phyloP scores from a whole-genome alignment of 805 yeast species.

The Wickerhamomyces chambardii region DNA sequence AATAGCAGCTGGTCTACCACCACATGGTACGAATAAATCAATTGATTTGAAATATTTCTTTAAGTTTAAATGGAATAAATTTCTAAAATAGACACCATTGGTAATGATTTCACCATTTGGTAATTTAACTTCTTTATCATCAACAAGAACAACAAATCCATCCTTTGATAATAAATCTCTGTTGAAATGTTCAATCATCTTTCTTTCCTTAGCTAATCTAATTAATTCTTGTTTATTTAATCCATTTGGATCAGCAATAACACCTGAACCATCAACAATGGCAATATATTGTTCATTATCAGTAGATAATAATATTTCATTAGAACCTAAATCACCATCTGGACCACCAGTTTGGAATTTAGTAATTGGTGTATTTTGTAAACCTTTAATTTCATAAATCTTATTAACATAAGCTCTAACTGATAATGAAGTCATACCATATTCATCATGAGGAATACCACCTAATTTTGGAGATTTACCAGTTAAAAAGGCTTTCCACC shows the following conservation, averaged over 20 bases:
- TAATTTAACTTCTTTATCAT: slow-evolving; percentile 68
- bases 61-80: slow-evolving; percentile 74
- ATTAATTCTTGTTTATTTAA: slow-evolving; percentile 70
- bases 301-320: slow-evolving; percentile 82
- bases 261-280: slow-evolving; percentile 94
- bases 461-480: slow-evolving; percentile 90
- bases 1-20: slow-evolving; percentile 97
- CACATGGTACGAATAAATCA: slow-evolving; percentile 94
- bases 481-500: slow-evolving; percentile 98
- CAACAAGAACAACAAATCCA: slow-evolving; percentile 81
- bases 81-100: slow-evolving; percentile 86
- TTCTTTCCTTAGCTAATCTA: slow-evolving; percentile 70
- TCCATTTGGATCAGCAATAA: slow-evolving; percentile 86
- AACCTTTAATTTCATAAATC: slow-evolving; percentile 68
- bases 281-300: slow-evolving; percentile 75
- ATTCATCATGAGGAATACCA: slow-evolving; percentile 97
- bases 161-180: slow-evolving; percentile 51
- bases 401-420: slow-evolving; percentile 88
- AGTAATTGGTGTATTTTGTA: slow-evolving; percentile 48
- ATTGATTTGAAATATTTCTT: slow-evolving; percentile 55
- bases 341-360: slow-evolving; percentile 99
- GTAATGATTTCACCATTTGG: slow-evolving; percentile 72
- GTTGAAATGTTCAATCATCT: slow-evolving; percentile 67
- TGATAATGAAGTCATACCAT: slow-evolving; percentile 95
- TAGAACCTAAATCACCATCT: slow-evolving; percentile 96